phyloP scores from a whole-genome alignment of 2,329 filamentous ascomycete genomes.

The Arthrinium puccinioides region DNA sequence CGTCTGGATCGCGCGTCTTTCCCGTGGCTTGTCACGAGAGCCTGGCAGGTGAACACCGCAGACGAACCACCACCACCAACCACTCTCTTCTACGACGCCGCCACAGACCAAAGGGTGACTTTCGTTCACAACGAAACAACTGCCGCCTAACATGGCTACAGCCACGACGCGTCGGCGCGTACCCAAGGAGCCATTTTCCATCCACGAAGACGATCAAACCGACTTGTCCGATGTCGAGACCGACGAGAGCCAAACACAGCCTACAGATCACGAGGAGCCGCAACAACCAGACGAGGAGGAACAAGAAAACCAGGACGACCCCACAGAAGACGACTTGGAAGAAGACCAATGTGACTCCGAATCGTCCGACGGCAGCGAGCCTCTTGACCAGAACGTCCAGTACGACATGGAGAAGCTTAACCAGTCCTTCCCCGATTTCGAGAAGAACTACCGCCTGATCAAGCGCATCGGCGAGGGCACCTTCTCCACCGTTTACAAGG shows the following conservation, averaged over 20 bases:
- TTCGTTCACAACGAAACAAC: too few species aligned
- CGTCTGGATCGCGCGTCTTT: too few species aligned
- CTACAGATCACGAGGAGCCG: constrained; percentile 22
- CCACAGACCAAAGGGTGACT: too few species aligned
- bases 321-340: constrained; percentile 23
- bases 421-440: constrained; percentile 75
- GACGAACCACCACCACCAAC: too few species aligned
- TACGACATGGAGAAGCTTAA: constrained; percentile 86
- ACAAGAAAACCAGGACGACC: constrained; percentile 29
- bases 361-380: constrained; percentile 51
- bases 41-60: too few species aligned
- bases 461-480: constrained; percentile 98
- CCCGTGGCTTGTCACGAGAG: too few species aligned
- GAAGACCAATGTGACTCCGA: constrained; percentile 36
- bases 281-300: constrained; percentile 28
- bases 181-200: constrained; percentile 25
- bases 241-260: constrained; percentile 16
- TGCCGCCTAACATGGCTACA: constrained; percentile 19
- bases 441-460: constrained; percentile 77
- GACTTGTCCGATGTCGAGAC: constrained; percentile 18
- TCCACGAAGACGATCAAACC: constrained; percentile 25
- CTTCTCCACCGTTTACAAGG: constrained; percentile 98
- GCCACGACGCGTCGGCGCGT: constrained; percentile 19
- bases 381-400: constrained; percentile 60
- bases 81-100: too few species aligned